A percentile compares a stretch with the other conserved stretches of the same genome.
phyloP scores from a whole-genome alignment of 2,329 filamentous ascomycete species.

The Trichoderma sp. region DNA sequence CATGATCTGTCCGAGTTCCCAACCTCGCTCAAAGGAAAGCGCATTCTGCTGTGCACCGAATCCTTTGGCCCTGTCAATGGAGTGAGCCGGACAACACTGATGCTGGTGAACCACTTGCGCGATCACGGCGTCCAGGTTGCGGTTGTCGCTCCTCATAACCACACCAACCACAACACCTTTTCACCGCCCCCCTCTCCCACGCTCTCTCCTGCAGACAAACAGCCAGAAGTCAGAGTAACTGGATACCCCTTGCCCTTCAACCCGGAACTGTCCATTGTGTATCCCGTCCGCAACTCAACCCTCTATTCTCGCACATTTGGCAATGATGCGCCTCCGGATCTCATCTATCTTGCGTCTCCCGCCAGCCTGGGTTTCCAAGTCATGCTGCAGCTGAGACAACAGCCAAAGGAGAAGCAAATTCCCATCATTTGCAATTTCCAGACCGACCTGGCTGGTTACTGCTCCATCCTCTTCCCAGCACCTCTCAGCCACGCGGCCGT shows the following conservation, averaged over 20 bases:
- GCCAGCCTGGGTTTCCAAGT: constrained; percentile 73
- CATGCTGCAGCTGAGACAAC: constrained; percentile 68
- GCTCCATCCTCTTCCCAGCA: constrained; percentile 67
- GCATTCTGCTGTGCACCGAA: constrained; percentile 69
- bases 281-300: constrained; percentile 66
- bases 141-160: constrained; percentile 66
- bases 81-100: constrained; percentile 71
- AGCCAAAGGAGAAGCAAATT: constrained; percentile 57
- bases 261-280: constrained; percentile 70
- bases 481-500: constrained; percentile 65
- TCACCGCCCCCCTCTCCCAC: constrained; percentile 47
- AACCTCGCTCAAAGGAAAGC: constrained; percentile 58
- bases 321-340: constrained; percentile 55
- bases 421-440: constrained; percentile 71
- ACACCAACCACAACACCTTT: constrained; percentile 59
- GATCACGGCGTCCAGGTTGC: constrained; percentile 66
- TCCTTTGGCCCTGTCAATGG: constrained; percentile 74
- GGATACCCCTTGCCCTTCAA: constrained; percentile 73
- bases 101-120: constrained; percentile 69
- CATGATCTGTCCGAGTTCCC: constrained; percentile 54
- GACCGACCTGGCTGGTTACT: constrained; percentile 71
- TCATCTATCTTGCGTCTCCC: constrained; percentile 71
- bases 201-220: constrained; percentile 40
- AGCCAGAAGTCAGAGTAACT: constrained; percentile 60
- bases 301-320: constrained; percentile 65